phyloP scores from a whole-genome alignment of 805 yeast species.

The Myxozyma neotropica region DNA sequence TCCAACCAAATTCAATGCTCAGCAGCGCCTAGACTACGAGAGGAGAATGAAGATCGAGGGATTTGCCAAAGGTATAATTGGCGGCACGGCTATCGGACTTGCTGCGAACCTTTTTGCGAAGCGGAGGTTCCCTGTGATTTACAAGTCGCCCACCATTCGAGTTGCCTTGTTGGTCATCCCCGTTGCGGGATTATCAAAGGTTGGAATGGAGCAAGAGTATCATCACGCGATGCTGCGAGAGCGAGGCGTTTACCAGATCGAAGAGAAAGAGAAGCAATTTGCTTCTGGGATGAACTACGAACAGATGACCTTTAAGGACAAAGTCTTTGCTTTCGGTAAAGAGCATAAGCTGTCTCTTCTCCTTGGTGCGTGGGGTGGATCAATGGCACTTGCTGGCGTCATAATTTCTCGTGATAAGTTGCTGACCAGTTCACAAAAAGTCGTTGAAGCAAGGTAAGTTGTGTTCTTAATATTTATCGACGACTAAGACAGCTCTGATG shows the following conservation, averaged over 20 bases:
- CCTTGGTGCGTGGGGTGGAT: conserved; percentile 75
- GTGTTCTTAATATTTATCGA: not conserved
- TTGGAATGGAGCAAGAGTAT: conserved; percentile 17
- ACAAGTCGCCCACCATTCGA: conserved; percentile 11
- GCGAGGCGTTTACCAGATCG: conserved; percentile 20
- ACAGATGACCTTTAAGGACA: not conserved
- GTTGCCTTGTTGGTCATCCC: conserved; percentile 20
- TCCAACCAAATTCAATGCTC: conserved; percentile 2
- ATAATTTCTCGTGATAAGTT: conserved; percentile 70
- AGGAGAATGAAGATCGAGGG: conserved; percentile 13
- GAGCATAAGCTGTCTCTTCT: conserved; percentile 41
- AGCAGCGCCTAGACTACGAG: conserved; percentile 20
- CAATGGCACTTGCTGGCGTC: conserved; percentile 78
- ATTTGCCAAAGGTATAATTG: conserved; percentile 9
- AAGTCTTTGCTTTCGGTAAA: not conserved
- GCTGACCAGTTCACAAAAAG: conserved; percentile 75
- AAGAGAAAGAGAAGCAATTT: not conserved
- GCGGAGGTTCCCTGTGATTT: conserved; percentile 11
- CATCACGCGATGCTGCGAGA: conserved; percentile 19
- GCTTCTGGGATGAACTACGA: not conserved
- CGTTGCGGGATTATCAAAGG: conserved; percentile 8
- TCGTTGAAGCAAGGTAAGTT: conserved; percentile 66
- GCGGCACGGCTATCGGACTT: conserved; percentile 12
- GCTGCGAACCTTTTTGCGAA: conserved; percentile 7
- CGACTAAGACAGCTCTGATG: not conserved